A percentile compares a stretch with the other conserved stretches of the same genome.
These are phyloP conservation scores for Diutina scorzettiae DNA, from an alignment of 1,139 yeast species.

Conservation along the genomic window DNA sequence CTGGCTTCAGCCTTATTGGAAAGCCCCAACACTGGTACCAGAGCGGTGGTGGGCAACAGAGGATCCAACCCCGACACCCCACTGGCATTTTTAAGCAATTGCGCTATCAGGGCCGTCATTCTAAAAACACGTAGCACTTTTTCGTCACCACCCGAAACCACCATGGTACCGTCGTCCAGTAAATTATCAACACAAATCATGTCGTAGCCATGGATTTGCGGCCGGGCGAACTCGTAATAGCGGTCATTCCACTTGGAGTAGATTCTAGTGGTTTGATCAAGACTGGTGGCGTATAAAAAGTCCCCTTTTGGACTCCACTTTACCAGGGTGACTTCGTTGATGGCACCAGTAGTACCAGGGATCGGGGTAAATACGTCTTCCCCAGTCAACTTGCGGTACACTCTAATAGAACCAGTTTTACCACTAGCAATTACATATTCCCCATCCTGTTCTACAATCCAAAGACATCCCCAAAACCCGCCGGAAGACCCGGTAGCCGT, in stretches of 20 bases:
- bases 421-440: slow-evolving; percentile 69
- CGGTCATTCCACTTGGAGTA: slow-evolving; percentile 49
- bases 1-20: slow-evolving; percentile 68
- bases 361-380: slow-evolving; percentile 19
- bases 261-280: slow-evolving; percentile 89
- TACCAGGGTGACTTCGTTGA: slow-evolving; percentile 62
- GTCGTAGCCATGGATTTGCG: slow-evolving; percentile 97
- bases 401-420: slow-evolving; percentile 85
- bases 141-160: slow-evolving; percentile 94
- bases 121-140: slow-evolving; percentile 84
- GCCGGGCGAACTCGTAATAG: slow-evolving; percentile 77
- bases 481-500: slow-evolving; percentile 98
- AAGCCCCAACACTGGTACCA: slow-evolving; percentile 85
- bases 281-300: slow-evolving; percentile 60
- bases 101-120: slow-evolving; percentile 72
- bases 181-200: slow-evolving; percentile 76
- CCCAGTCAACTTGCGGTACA: slow-evolving; percentile 36
- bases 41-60: slow-evolving; percentile 63
- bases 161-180: slow-evolving; percentile 32
- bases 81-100: slow-evolving; percentile 44
- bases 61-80: slow-evolving; percentile 22
- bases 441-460: slow-evolving; percentile 39
- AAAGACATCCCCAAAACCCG: slow-evolving; percentile 86
- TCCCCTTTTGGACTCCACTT: slow-evolving; percentile 66
- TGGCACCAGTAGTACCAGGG: slow-evolving; percentile 68